Evolutionary conservation across 1,284 basidiomycete species (phyloP).

Genomic region (Phaffia rhodozyma): DNA sequence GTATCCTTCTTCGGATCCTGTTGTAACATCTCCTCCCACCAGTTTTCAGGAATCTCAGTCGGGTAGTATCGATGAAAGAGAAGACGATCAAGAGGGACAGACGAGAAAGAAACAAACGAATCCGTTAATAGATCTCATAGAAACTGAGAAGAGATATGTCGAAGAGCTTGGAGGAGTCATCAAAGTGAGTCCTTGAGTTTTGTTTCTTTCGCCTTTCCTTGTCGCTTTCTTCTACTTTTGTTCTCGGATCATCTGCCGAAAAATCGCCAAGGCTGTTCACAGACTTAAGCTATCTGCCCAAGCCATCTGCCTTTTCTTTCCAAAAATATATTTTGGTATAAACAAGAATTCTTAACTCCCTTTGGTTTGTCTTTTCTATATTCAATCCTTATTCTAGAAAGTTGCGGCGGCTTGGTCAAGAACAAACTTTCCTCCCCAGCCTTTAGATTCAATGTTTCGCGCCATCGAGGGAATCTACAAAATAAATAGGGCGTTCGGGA

Average conservation of each 20-base stretch:
- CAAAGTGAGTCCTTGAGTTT: constrained; percentile 48
- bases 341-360: too few relatives aligned
- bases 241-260: too few relatives aligned
- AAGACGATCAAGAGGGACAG: too few relatives aligned
- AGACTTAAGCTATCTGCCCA: not conserved
- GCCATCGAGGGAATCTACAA: constrained; percentile 85
- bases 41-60: too few relatives aligned
- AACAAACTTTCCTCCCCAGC: constrained; percentile 80
- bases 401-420: constrained; percentile 95
- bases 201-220: not conserved
- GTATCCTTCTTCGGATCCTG: too few relatives aligned
- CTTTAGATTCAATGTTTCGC: constrained; percentile 88
- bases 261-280: not conserved
- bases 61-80: too few relatives aligned
- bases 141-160: constrained; percentile 88
- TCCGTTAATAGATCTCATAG: constrained; percentile 81
- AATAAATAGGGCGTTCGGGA: constrained; percentile 67
- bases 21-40: too few relatives aligned
- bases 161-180: constrained; percentile 82
- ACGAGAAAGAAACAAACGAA: constrained; percentile 37
- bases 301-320: constrained; percentile 2
- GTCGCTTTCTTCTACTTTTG: not conserved
- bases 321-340: constrained; percentile 2
- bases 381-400: constrained; percentile 46
- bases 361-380: not conserved